Percentiles rank a stretch among this genome's conserved stretches.
Evolutionary conservation across 2,329 filamentous ascomycete species (phyloP).

Genomic region (Talaromyces sp.): DNA sequence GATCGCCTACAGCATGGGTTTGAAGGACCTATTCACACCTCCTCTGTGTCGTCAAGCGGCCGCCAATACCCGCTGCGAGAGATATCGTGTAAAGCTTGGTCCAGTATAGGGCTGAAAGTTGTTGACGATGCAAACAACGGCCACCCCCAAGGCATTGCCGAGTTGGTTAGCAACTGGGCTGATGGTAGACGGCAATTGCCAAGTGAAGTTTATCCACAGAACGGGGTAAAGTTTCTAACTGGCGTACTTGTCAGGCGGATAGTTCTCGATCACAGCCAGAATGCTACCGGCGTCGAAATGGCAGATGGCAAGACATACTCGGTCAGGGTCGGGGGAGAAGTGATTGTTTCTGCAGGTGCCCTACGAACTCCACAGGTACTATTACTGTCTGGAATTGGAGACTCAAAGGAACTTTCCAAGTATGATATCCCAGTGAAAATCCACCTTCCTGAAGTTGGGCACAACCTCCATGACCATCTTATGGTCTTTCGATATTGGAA

Average conservation of each 20-base stretch:
- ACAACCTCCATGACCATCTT: slow-evolving; percentile 6
- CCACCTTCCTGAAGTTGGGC: slow-evolving; percentile 58
- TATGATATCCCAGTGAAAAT: slow-evolving; percentile 52
- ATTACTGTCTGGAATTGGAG: slow-evolving; percentile 62
- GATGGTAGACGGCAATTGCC: background rate
- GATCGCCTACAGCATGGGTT: background rate
- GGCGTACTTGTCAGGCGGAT: background rate
- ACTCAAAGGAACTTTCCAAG: slow-evolving; percentile 47
- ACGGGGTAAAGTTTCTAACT: background rate
- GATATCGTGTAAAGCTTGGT: background rate
- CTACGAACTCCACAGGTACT: slow-evolving; percentile 54
- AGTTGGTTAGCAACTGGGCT: background rate
- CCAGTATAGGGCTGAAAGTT: background rate
- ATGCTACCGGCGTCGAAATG: background rate
- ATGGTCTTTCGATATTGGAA: slow-evolving; percentile 2
- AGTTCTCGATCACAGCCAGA: background rate
- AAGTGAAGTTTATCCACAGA: background rate
- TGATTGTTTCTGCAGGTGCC: slow-evolving; percentile 6
- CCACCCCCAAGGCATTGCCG: background rate
- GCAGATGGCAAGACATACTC: slow-evolving; percentile 21
- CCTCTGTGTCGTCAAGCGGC: background rate
- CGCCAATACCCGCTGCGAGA: background rate
- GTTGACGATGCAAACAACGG: background rate
- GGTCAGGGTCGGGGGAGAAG: slow-evolving; percentile 33
- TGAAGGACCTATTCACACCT: background rate